phyloP scores from a whole-genome alignment of 139 green algal genomes.

The Spirogloea muscicola region DNA sequence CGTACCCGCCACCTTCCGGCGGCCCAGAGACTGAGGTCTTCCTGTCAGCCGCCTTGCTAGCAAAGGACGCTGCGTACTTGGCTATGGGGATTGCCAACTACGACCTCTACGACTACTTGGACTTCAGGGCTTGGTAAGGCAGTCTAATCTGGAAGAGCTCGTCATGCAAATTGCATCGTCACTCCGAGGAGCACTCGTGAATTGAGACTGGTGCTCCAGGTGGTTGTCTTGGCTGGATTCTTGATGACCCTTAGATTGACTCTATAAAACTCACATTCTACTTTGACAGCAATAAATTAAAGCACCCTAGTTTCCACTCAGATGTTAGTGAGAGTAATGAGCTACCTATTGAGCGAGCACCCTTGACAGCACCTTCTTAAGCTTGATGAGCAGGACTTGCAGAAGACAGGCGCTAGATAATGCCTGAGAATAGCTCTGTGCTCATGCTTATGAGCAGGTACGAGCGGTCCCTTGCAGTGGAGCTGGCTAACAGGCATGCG shows the following conservation, averaged over 20 bases:
- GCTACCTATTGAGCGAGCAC: no score
- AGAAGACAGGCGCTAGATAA: no score
- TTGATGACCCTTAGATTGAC: neutral
- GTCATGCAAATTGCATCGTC: neutral
- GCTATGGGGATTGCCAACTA: slow-evolving; percentile 68
- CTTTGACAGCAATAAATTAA: neutral
- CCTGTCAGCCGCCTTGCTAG: slow-evolving; percentile 48
- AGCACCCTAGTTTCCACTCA: neutral
- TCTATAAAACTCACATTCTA: neutral
- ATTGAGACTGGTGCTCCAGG: neutral
- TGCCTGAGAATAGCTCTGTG: neutral
- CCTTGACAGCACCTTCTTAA: no score
- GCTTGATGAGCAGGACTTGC: no score
- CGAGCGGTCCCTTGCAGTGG: slow-evolving; percentile 1
- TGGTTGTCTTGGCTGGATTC: neutral
- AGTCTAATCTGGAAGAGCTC: slow-evolving; percentile 56
- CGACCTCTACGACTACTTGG: slow-evolving; percentile 76
- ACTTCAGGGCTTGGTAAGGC: slow-evolving; percentile 62
- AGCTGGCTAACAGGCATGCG: slow-evolving; percentile 24
- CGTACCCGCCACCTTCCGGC: slow-evolving; percentile 18
- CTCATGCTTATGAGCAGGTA: slow-evolving; percentile 25
- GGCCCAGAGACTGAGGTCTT: slow-evolving; percentile 10
- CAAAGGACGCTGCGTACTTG: slow-evolving; percentile 81
- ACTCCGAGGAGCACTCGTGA: neutral
- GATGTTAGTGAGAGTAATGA: no score